Percentiles rank a stretch among this genome's conserved stretches.
Evolutionary conservation across 441 rosid genomes (phyloP).

Genomic region (Jatropha podagrica): DNA sequence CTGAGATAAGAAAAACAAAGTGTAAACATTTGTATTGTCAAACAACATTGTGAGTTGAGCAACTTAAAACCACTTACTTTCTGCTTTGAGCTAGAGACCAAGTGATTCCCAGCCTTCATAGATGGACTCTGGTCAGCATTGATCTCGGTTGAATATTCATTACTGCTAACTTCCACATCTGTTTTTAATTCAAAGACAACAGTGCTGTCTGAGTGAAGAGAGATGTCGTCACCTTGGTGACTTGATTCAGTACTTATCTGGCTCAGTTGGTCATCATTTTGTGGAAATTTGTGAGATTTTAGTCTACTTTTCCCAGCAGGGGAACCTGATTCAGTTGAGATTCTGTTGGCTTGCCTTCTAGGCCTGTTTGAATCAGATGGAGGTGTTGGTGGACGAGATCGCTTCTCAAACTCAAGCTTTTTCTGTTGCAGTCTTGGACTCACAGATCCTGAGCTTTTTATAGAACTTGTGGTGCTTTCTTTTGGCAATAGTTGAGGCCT

Average conservation of each 20-base stretch:
- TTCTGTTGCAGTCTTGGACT: conserved; percentile 75
- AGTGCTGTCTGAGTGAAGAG: conserved; percentile 56
- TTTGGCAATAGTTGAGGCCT: conserved; percentile 46
- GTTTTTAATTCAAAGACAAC: conserved; percentile 36
- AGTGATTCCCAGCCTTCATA: conserved; percentile 31
- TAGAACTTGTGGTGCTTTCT: conserved; percentile 42
- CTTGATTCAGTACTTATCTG: conserved; percentile 63
- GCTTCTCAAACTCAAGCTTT: conserved; percentile 61
- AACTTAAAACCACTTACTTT: conserved; percentile 42
- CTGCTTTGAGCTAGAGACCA: conserved; percentile 40
- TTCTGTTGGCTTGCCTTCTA: conserved; percentile 48
- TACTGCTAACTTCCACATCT: conserved; percentile 43
- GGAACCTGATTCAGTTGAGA: conserved; percentile 42
- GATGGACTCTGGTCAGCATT: conserved; percentile 36
- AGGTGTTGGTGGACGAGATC: conserved; percentile 75
- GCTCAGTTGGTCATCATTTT: conserved; percentile 61
- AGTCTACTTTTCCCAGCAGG: conserved; percentile 51
- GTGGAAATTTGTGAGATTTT: conserved; percentile 43
- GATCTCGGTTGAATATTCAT: conserved; percentile 31
- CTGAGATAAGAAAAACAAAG: conserved; percentile 36
- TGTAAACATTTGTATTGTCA: conserved; percentile 6
- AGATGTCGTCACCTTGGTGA: conserved; percentile 51
- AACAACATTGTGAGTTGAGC: conserved; percentile 14
- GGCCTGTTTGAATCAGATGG: conserved; percentile 60
- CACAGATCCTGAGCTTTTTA: conserved; percentile 51